A percentile compares a stretch with the other conserved stretches of the same genome.
Evolutionary conservation across 495 filamentous ascomycete genomes (phyloP).

Genomic region (Durotheca rogersii): DNA sequence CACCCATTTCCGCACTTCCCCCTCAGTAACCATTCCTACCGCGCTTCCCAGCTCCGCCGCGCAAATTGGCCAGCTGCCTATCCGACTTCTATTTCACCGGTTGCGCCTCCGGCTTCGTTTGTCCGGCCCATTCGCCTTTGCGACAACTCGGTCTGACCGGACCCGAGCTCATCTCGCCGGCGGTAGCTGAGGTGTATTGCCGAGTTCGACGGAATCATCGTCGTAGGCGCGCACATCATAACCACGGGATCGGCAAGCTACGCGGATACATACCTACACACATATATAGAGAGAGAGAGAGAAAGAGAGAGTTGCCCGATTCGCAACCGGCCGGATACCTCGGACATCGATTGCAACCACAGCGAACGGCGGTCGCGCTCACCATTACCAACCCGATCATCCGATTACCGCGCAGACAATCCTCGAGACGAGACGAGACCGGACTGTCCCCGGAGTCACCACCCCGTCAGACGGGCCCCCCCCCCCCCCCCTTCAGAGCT

Average conservation of each 20-base stretch:
- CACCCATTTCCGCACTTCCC: not conserved
- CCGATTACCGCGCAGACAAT: too few relatives aligned
- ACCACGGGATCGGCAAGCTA: too few relatives aligned
- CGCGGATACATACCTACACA: too few relatives aligned
- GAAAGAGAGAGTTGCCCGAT: too few relatives aligned
- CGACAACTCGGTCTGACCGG: constrained; percentile 11
- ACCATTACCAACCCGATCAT: not conserved
- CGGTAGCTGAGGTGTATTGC: constrained; percentile 8
- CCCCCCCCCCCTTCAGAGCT: constrained; percentile 17
- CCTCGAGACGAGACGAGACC: constrained; percentile 1
- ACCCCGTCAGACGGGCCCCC: constrained; percentile 19
- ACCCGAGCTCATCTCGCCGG: not conserved
- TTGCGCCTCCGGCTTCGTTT: not conserved
- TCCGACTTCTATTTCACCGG: not conserved
- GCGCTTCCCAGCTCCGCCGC: constrained; percentile 7
- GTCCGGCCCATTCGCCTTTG: not conserved
- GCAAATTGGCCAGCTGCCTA: not conserved
- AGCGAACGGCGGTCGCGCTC: not conserved
- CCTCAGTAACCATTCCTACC: not conserved
- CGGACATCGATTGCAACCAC: too few relatives aligned
- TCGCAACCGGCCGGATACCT: too few relatives aligned
- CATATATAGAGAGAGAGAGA: too few relatives aligned
- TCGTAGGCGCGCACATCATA: constrained; percentile 5
- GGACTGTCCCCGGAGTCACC: constrained; percentile 1
- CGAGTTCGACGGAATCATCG: constrained; percentile 1